Evolutionary conservation across 1,284 basidiomycete genomes (phyloP).

Genomic region (Moesziomyces antarcticus): DNA sequence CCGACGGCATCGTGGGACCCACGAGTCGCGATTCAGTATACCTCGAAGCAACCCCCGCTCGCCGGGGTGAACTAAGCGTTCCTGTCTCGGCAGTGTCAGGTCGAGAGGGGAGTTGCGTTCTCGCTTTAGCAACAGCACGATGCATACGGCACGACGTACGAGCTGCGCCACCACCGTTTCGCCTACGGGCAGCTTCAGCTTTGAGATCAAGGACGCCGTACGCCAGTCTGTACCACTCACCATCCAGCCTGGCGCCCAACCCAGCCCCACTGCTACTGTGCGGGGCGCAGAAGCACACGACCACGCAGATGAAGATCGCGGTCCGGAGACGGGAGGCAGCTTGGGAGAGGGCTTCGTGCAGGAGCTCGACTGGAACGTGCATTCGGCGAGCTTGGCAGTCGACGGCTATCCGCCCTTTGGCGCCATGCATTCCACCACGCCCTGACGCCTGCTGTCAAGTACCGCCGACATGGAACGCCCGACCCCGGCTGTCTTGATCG

Average conservation of each 20-base stretch:
- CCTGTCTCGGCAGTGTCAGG: not conserved
- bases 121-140: slow-evolving; percentile 24
- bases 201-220: slow-evolving; percentile 40
- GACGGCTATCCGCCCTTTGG: not conserved
- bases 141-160: slow-evolving; percentile 1
- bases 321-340: not conserved
- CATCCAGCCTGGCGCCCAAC: not conserved
- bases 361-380: slow-evolving; percentile 30
- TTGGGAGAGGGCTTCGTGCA: slow-evolving; percentile 7
- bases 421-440: not conserved
- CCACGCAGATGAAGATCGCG: not conserved
- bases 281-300: too few species aligned
- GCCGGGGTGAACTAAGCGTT: not conserved
- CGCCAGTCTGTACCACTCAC: slow-evolving; percentile 4
- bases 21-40: not conserved
- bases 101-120: slow-evolving; percentile 7
- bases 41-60: not conserved
- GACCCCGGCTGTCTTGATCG: too few species aligned
- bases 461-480: not conserved
- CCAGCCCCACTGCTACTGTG: not conserved
- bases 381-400: not conserved
- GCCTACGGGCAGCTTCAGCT: slow-evolving; percentile 32
- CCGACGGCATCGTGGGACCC: slow-evolving; percentile 14
- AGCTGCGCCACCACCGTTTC: slow-evolving; percentile 11
- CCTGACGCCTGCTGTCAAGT: not conserved